Base-by-base conservation (phyloP, 1,139 yeast genomes). In the Taphrina wiesneri region DNA sequence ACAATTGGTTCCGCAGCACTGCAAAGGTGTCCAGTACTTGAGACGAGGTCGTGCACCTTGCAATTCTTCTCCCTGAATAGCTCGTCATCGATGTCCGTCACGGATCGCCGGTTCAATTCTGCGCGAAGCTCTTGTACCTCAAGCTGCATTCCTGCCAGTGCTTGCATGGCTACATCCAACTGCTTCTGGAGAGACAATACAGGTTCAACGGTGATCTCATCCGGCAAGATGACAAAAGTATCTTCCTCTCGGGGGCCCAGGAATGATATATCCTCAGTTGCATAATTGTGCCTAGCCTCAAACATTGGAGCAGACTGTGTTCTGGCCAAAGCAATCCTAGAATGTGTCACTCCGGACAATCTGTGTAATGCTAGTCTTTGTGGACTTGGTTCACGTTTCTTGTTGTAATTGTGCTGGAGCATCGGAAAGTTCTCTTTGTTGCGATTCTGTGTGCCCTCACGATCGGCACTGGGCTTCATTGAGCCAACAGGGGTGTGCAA, bases 91-190 rank as follows among this genome's bases (percentile, higher is more conserved):
- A 7, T 7, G n/a, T 39, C 43, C 4, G 53, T 23, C 5, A 17
- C 36, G 9, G 53, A 11, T 2, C 36, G 34, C 2, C 36, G 13
- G 13, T 34, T 36, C 9, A 49, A 17, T 26, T 26, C 53, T 7
- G 21, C 36, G 17, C 53, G 53, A 9, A 49, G 36, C n/a, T 26
- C 28, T 26, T 49, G 36, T 49, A 49, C 36, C 53, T 49, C 53
- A n/a, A 3, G 9, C 26, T 49, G 23, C 53, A 49, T 49, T 2
- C 17, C 21, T n/a, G 23, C 53, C 11, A 49, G 21, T n/a, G 21
- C 53, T 49, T 49, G 13, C 53, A 49, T 15, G 34, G 53, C 34
- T 15, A 49, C 4, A 15, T 26, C 36, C 36, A 49, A 23, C 36
- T 49, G 53, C 15, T 30, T 28, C 19, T 49, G 34, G 6, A 49